Evolutionary conservation across 139 green algal genomes (phyloP).

Genomic region (Picochlorum sp.): DNA sequence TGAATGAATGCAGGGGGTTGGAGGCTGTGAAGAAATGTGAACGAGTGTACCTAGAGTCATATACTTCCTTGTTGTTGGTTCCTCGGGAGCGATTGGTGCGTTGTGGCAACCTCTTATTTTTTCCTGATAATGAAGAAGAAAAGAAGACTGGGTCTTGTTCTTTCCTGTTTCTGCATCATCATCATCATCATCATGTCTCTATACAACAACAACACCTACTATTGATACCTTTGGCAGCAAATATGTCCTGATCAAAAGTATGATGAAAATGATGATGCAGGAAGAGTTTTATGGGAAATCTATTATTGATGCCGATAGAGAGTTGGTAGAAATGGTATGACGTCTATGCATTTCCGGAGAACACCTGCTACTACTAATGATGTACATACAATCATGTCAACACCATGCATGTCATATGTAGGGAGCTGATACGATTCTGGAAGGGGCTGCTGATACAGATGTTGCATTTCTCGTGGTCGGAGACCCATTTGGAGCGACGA

Average conservation of each 20-base stretch:
- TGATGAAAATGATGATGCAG: conserved; percentile 32
- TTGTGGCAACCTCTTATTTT: neutral
- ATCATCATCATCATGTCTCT: neutral
- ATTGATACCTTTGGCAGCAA: too few species aligned
- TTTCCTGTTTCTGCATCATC: neutral
- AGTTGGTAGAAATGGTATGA: conserved; percentile 88
- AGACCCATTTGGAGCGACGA: conserved; percentile 96
- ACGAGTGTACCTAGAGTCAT: conserved; percentile 88
- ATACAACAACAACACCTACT: too few species aligned
- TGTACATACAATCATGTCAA: neutral
- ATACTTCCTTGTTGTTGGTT: conserved; percentile 94
- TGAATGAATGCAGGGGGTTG: conserved; percentile 59
- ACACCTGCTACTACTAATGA: too few species aligned
- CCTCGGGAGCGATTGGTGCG: conserved; percentile 69
- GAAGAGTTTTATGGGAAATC: conserved; percentile 88
- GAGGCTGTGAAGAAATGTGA: conserved; percentile 64
- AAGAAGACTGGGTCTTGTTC: neutral
- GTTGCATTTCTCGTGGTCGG: conserved; percentile 97
- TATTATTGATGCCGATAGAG: conserved; percentile 80
- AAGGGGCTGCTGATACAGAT: conserved; percentile 58
- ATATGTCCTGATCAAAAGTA: too few species aligned
- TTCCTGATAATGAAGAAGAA: too few species aligned
- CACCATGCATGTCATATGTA: conserved; percentile 9
- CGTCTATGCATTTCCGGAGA: too few species aligned
- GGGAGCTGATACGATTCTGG: conserved; percentile 76